A percentile compares a stretch with the other conserved stretches of the same genome.
Conservation (phyloP, 768 basidiomycete species). For the Pulveroboletus sp. region DNA sequence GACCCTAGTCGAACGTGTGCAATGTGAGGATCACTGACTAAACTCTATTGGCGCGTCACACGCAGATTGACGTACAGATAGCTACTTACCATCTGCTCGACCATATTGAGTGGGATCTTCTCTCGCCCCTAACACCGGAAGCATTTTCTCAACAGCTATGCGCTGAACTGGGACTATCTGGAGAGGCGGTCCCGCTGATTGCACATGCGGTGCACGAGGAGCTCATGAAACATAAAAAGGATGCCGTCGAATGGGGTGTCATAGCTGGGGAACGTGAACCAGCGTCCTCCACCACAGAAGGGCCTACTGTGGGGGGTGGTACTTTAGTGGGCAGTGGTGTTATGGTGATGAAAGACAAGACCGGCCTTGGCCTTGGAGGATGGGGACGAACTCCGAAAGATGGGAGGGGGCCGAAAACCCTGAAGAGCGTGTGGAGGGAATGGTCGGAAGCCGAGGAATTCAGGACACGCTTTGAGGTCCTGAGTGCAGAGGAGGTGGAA, state of each 20-base stretch:
- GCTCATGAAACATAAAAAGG: constrained; percentile 90
- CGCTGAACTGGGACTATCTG: constrained; percentile 79
- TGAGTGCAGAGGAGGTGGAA: constrained; percentile 90
- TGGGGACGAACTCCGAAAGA: constrained; percentile 76
- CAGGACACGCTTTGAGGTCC: constrained; percentile 78
- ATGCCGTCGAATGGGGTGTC: constrained; percentile 92
- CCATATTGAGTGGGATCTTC: constrained; percentile 98
- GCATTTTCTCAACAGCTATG: constrained; percentile 76
- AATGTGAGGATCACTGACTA: constrained; percentile 10
- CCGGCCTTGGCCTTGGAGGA: constrained; percentile 69
- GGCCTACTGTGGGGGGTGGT: constrained; percentile 5
- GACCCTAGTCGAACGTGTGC: constrained; percentile 18
- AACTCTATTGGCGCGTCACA: neutral
- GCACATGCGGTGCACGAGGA: constrained; percentile 95
- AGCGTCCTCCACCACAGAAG: constrained; percentile 15
- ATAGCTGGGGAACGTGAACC: constrained; percentile 53
- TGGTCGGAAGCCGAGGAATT: constrained; percentile 93
- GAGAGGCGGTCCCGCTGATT: constrained; percentile 84
- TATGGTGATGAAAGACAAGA: constrained; percentile 73
- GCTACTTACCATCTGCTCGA: constrained; percentile 87
- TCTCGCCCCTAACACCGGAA: constrained; percentile 87
- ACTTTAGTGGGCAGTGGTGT: constrained; percentile 30
- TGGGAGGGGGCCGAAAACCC: constrained; percentile 72
- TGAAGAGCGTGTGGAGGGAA: constrained; percentile 91
- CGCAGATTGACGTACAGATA: constrained; percentile 96